These are phyloP conservation scores for Pneumocystis jirovecii DNA, from an alignment of 1,139 yeast genomes.

Conservation along the genomic window DNA sequence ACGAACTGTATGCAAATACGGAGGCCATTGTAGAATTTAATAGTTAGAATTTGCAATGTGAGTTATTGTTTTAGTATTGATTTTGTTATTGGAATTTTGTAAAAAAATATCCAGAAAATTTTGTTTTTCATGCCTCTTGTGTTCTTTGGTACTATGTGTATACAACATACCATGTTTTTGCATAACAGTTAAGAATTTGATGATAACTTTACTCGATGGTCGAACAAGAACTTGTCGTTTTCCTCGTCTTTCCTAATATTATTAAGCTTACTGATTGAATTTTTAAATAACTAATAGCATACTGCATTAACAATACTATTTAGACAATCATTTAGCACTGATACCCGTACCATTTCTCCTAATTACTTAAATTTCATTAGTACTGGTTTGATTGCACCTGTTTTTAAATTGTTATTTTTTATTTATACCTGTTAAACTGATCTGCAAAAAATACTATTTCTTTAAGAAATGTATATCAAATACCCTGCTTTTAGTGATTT, in stretches of 20 bases:
- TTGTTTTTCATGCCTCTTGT: neutral
- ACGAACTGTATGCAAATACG: neutral
- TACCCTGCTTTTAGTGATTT: no score
- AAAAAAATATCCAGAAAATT: neutral
- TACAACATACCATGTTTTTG: constrained; percentile 65
- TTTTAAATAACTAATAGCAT: neutral
- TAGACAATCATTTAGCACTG: constrained; percentile 98
- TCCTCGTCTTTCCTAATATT: constrained; percentile 68
- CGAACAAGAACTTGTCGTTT: constrained; percentile 97
- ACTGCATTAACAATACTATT: constrained; percentile 92
- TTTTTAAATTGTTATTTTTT: neutral
- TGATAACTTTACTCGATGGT: constrained; percentile 97
- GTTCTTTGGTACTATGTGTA: neutral
- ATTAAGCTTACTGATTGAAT: neutral
- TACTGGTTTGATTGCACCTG: neutral
- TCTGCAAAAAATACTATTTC: neutral
- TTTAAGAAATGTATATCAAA: neutral
- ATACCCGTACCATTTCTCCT: constrained; percentile 80
- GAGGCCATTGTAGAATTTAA: no score
- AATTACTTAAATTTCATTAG: neutral
- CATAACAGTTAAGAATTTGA: constrained; percentile 93
- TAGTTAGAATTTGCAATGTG: neutral
- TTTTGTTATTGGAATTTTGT: neutral
- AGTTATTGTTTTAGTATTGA: neutral
- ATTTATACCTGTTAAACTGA: neutral